These are phyloP conservation scores for Kalmusia sp. DNA, from an alignment of 2,329 filamentous ascomycete genomes.

Conservation along the genomic window DNA sequence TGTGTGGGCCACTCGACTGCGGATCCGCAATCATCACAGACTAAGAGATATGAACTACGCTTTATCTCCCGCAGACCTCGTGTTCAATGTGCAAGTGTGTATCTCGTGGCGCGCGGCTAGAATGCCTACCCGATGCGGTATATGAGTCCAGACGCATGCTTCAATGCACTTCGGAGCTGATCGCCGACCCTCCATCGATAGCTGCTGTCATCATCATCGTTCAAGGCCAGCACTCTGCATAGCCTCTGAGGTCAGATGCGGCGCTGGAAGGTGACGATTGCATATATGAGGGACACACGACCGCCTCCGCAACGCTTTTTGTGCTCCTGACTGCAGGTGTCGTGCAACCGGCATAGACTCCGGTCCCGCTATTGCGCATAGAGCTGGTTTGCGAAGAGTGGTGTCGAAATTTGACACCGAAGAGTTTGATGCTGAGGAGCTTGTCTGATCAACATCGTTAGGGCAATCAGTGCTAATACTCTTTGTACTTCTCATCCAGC, in stretches of 20 bases:
- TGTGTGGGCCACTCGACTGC: background rate
- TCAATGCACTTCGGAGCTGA: background rate
- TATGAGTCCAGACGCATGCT: background rate
- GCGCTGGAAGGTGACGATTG: slow-evolving; percentile 2
- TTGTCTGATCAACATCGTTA: no score
- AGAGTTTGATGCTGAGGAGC: no score
- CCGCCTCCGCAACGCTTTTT: background rate
- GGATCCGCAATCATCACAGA: background rate
- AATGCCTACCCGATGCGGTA: background rate
- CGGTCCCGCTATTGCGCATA: no score
- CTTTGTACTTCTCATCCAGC: no score
- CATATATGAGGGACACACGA: background rate
- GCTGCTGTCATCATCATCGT: background rate
- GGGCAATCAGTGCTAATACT: no score
- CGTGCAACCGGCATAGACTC: background rate
- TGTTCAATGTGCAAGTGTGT: no score
- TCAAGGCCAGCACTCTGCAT: background rate
- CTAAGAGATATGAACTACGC: background rate
- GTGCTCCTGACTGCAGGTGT: background rate
- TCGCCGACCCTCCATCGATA: slow-evolving; percentile 3
- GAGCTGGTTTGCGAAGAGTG: no score
- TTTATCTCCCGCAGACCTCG: background rate
- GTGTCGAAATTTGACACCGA: no score
- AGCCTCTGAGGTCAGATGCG: slow-evolving; percentile 2
- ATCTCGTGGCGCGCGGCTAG: slow-evolving; percentile 1